A percentile compares a stretch with the other conserved stretches of the same genome.
phyloP scores from a whole-genome alignment of 345 rosid genomes.

The Bruguiera sexangula region DNA sequence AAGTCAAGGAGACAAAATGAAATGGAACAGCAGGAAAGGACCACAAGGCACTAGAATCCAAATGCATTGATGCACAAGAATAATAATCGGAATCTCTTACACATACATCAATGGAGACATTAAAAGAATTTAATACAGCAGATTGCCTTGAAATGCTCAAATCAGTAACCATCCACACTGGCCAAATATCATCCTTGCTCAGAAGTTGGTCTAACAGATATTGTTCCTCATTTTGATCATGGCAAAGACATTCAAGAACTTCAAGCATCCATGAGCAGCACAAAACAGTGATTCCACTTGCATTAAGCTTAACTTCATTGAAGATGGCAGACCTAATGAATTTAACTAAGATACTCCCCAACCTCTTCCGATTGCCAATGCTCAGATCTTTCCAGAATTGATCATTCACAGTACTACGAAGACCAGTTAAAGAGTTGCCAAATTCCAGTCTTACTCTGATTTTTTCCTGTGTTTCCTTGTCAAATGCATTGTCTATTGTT shows the following conservation, averaged over 20 bases:
- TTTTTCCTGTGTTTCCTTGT: conserved; percentile 33
- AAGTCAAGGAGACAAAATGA: background rate
- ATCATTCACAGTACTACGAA: conserved; percentile 42
- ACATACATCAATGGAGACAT: conserved; percentile 5
- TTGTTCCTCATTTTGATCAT: conserved; percentile 57
- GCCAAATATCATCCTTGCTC: conserved; percentile 66
- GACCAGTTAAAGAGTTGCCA: conserved; percentile 40
- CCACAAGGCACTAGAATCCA: background rate
- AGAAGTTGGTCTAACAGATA: conserved; percentile 59
- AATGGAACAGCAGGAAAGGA: background rate
- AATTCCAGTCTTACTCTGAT: conserved; percentile 38
- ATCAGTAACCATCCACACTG: conserved; percentile 61
- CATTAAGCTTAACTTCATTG: conserved; percentile 44
- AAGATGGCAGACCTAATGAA: conserved; percentile 55
- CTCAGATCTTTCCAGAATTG: conserved; percentile 51
- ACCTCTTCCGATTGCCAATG: conserved; percentile 40
- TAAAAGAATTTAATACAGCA: conserved; percentile 14
- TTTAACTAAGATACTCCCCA: conserved; percentile 49
- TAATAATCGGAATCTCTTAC: conserved; percentile 35
- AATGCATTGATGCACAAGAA: conserved; percentile 1
- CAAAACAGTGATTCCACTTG: conserved; percentile 41
- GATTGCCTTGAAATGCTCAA: conserved; percentile 28
- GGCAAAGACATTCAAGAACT: conserved; percentile 54
- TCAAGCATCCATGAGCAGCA: conserved; percentile 66
- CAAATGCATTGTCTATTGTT: conserved; percentile 31